Conservation (phyloP, 805 yeast genomes). For the Pichia deserticola region DNA sequence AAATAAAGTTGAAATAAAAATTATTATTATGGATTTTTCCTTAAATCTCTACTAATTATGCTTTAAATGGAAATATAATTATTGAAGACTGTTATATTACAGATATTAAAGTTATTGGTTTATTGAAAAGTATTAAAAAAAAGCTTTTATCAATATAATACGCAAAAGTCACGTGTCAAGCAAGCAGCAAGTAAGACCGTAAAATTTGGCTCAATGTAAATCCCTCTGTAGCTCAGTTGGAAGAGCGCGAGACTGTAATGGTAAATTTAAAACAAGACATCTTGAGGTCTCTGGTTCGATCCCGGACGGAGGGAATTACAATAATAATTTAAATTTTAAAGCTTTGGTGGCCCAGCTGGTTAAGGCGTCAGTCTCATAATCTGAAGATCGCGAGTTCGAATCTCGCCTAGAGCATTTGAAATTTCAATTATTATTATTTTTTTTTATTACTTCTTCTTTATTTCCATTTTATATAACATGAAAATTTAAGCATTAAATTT, state of each 20-base stretch:
- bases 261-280: conserved; percentile 7
- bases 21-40: no score
- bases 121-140: no score
- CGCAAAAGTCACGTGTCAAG: no score
- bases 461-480: no score
- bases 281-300: conserved; percentile 18
- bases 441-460: conserved; percentile 8
- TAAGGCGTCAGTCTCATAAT: conserved; percentile 35
- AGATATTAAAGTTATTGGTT: no score
- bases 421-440: conserved; percentile 3
- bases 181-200: not conserved
- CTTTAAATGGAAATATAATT: no score
- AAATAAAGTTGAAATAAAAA: no score
- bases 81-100: no score
- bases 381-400: conserved; percentile 36
- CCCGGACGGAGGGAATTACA: conserved; percentile 15
- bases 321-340: not conserved
- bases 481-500: no score
- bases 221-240: conserved; percentile 20
- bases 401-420: conserved; percentile 31
- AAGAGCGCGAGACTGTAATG: conserved; percentile 19
- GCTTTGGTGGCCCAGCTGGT: conserved; percentile 35
- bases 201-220: not conserved
- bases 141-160: no score
- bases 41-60: no score